phyloP scores from a whole-genome alignment of 78 protist genomes.

The Dictyostelium purpureum region DNA sequence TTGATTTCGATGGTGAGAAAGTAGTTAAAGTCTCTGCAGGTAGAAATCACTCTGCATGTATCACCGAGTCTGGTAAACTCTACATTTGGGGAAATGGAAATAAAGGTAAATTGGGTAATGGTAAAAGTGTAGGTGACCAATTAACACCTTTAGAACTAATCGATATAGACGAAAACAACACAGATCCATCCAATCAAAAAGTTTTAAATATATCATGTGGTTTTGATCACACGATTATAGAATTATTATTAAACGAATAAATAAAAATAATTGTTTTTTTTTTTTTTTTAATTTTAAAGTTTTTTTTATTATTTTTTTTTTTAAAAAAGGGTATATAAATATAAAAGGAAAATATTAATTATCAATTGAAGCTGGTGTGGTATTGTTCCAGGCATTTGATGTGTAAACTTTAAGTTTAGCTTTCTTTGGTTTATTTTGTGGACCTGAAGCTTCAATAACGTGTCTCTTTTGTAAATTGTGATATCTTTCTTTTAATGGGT shows the following conservation, averaged over 20 bases:
- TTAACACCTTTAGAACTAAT: neutral
- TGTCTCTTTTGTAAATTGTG: constrained; percentile 56
- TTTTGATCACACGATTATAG: constrained; percentile 35
- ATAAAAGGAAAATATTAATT: too few species aligned
- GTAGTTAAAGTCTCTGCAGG: constrained; percentile 27
- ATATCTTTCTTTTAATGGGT: constrained; percentile 44
- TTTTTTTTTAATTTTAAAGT: neutral
- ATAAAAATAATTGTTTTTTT: neutral
- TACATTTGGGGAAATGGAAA: constrained; percentile 13
- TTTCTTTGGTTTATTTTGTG: neutral
- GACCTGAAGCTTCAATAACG: constrained; percentile 44
- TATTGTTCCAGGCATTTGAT: constrained; percentile 9
- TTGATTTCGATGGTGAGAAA: neutral
- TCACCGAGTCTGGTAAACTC: neutral
- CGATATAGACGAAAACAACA: constrained; percentile 10
- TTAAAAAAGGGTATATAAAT: too few species aligned
- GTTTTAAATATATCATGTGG: constrained; percentile 11
- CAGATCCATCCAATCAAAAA: neutral
- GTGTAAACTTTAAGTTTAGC: neutral
- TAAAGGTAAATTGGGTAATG: constrained; percentile 54
- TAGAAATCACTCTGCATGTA: constrained; percentile 24
- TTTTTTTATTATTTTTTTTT: neutral
- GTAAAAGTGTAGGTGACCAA: neutral
- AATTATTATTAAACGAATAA: neutral
- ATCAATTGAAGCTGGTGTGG: neutral